A percentile compares a stretch with the other conserved stretches of the same genome.
Evolutionary conservation across 352 stramenopile genomes (phyloP).

Genomic region (Phytophthora tentaculata): DNA sequence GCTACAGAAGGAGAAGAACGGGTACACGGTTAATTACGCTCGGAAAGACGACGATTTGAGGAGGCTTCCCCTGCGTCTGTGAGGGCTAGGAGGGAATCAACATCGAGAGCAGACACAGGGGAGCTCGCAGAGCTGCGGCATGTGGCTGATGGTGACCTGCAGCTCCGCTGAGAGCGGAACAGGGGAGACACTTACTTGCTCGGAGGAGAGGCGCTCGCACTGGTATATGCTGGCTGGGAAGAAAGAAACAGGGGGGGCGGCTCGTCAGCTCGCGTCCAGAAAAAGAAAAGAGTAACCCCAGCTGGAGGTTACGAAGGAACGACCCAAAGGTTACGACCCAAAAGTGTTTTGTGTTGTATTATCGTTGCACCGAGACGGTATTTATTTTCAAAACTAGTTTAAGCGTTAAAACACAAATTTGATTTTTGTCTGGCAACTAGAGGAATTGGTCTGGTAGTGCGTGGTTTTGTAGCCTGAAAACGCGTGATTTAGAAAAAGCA

Average conservation of each 20-base stretch:
- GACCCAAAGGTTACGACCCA: constrained; percentile 5
- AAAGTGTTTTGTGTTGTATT: too few relatives aligned
- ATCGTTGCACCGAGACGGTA: too few relatives aligned
- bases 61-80: constrained; percentile 12
- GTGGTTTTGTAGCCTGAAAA: too few relatives aligned
- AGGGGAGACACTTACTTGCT: constrained; percentile 34
- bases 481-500: too few relatives aligned
- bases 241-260: constrained; percentile 48
- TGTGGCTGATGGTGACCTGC: background rate
- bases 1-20: constrained; percentile 12
- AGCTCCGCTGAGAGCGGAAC: constrained; percentile 4
- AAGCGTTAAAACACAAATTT: too few relatives aligned
- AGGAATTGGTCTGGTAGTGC: too few relatives aligned
- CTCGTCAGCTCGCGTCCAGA: constrained; percentile 31
- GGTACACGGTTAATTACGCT: constrained; percentile 20
- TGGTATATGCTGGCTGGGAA: constrained; percentile 41
- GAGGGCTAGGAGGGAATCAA: too few relatives aligned
- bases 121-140: constrained; percentile 7
- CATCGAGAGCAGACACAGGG: constrained; percentile 16
- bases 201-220: constrained; percentile 32
- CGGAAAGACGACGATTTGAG: background rate
- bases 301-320: constrained; percentile 2
- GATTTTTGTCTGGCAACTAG: too few relatives aligned
- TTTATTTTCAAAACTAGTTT: too few relatives aligned
- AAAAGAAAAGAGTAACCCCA: constrained; percentile 9